These are phyloP conservation scores for Cryptococcus jaspeensis DNA, from an alignment of 1,284 basidiomycete species.

Conservation along the genomic window DNA sequence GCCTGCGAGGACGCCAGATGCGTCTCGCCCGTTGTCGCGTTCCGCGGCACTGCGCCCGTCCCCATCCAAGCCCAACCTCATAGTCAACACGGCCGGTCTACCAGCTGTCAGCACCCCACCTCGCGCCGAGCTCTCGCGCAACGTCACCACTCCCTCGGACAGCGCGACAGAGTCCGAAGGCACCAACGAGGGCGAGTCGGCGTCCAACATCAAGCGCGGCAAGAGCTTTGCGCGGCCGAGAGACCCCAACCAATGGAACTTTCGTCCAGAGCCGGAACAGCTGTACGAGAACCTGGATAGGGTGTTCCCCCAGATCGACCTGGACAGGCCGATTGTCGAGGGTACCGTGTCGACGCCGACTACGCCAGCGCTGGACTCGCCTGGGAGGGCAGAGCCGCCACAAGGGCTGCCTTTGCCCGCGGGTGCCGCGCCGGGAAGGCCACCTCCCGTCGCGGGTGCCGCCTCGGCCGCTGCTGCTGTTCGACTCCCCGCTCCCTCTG, in stretches of 20 bases:
- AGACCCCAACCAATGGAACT: constrained; percentile 61
- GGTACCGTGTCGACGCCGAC: constrained; percentile 63
- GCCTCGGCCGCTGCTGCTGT: not conserved
- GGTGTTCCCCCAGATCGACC: constrained; percentile 94
- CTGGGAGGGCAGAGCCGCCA: constrained; percentile 24
- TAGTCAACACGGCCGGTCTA: constrained; percentile 27
- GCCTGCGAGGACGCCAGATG: constrained; percentile 1
- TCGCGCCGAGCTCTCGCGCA: constrained; percentile 1
- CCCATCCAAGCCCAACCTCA: constrained; percentile 33
- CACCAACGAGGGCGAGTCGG: constrained; percentile 16
- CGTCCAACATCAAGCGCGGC: constrained; percentile 20
- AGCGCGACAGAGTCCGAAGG: constrained; percentile 34
- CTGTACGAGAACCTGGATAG: constrained; percentile 90
- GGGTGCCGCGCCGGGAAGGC: not conserved
- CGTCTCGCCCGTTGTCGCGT: constrained; percentile 2
- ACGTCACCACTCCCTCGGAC: constrained; percentile 30
- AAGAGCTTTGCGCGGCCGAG: constrained; percentile 42
- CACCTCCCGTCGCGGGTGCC: not conserved
- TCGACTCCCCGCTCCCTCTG: not conserved
- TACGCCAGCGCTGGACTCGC: constrained; percentile 54
- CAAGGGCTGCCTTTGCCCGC: constrained; percentile 44
- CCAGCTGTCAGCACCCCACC: too few species aligned
- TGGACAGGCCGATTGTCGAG: constrained; percentile 94
- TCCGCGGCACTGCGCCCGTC: constrained; percentile 11
- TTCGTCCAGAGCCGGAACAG: constrained; percentile 88